Base-by-base conservation (phyloP, 345 rosid genomes). In the Carallia brachiata region DNA sequence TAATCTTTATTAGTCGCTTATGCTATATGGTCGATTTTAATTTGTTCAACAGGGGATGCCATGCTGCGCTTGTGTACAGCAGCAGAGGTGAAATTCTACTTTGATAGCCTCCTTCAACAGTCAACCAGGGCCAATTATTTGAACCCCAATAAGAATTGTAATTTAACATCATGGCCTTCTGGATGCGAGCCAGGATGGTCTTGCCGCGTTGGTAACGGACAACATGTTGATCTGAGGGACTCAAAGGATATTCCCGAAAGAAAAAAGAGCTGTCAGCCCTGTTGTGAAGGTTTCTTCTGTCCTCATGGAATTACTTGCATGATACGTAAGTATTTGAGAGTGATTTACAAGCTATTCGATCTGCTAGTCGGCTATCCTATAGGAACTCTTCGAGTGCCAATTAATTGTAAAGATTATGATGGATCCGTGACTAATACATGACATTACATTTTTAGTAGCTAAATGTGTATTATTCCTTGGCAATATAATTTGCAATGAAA, bases 181-280 rank as follows among this genome's bases (percentile, higher is more conserved):
- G 97, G 97, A 63, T 95, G 99, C 83, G 99, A 95, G 69, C 96
- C 99, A 4, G 97, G 99, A 61, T 95, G 99, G 99, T 89, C 88
- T 60, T 95, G 99, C 80, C 84, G 92, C 75, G 61, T 70, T 34
- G 88, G 78, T 60, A 62, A 27, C 36, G 64, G 70, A 63, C 81
- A 83, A 72, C 71, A 63, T 36, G 81, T 87, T 27, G 90, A 90
- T 70, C 79, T 87, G 28, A 36, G 77, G 69, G 81, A 92, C 73
- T 89, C 90, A 28, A 72, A 0, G 47, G 71, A 66, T 1, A 79
- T 89, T 73, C 99, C 99, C 37, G 68, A 77, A 62, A 84, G 99
- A 80, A 90, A 80, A 69, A 53, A 7, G 16, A 68, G 62, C 71
- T 95, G 97, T 75, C 78, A 85, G 73, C n/a, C 88, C 63, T 95